Percentiles rank a stretch among this genome's conserved stretches.
Conservation (phyloP, 169 alveolate species). For the Babesia caballi region DNA sequence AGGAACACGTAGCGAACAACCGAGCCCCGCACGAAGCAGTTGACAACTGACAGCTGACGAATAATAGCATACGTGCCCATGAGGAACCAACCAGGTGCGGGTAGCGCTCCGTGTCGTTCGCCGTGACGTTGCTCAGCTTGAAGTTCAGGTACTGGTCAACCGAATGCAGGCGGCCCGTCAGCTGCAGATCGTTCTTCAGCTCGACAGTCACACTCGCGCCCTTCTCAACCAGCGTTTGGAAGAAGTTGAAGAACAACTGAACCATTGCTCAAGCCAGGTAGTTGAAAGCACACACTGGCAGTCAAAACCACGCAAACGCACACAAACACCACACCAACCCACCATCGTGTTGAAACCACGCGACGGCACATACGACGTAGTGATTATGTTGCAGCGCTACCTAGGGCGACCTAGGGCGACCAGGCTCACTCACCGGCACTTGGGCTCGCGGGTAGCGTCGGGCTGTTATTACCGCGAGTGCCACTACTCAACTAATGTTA, state of each 20-base stretch:
- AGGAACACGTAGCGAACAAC: slow-evolving; percentile 91
- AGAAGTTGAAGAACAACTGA: slow-evolving; percentile 86
- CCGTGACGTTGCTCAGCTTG: slow-evolving; percentile 86
- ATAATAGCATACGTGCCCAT: background rate
- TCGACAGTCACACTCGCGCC: slow-evolving; percentile 89
- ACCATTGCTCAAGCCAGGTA: background rate
- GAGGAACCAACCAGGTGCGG: slow-evolving; percentile 84
- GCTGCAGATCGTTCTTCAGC: slow-evolving; percentile 89
- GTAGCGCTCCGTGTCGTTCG: slow-evolving; percentile 85
- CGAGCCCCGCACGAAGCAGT: slow-evolving; percentile 93
- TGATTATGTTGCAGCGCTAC: no score
- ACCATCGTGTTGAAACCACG: slow-evolving; percentile 5
- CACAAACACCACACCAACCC: background rate
- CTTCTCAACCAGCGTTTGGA: slow-evolving; percentile 88
- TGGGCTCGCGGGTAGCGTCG: no score
- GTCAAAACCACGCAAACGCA: background rate
- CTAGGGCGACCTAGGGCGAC: no score
- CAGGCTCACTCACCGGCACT: no score
- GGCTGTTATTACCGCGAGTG: no score
- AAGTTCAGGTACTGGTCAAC: slow-evolving; percentile 92
- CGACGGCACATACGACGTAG: no score
- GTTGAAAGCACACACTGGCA: background rate
- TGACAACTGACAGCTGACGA: slow-evolving; percentile 76
- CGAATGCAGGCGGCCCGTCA: slow-evolving; percentile 87
- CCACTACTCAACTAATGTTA: no score